phyloP scores from a whole-genome alignment of 768 basidiomycete species.

The Suillus brevipes region DNA sequence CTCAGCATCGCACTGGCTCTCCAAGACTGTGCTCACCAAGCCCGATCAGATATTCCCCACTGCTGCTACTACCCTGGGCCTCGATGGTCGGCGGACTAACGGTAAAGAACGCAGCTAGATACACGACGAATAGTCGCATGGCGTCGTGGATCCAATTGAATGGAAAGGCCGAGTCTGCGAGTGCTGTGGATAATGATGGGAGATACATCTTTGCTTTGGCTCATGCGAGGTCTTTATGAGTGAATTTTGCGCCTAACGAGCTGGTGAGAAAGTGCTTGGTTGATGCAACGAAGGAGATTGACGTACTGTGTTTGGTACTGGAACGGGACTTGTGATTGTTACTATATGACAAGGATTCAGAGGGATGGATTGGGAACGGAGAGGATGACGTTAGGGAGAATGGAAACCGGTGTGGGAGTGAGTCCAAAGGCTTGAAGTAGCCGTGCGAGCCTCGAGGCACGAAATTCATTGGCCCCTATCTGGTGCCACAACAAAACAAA shows the following conservation, averaged over 20 bases:
- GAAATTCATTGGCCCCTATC: neutral
- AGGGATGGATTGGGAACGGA: neutral
- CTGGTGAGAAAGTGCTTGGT: neutral
- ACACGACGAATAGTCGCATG: slow-evolving; percentile 43
- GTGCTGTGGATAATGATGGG: slow-evolving; percentile 20
- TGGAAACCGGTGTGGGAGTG: neutral
- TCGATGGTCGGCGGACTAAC: slow-evolving; percentile 29
- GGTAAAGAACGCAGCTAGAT: slow-evolving; percentile 45
- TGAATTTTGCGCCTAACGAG: neutral
- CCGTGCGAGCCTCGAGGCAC: neutral
- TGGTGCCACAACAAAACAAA: neutral
- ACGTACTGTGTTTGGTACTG: neutral
- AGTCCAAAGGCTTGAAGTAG: neutral
- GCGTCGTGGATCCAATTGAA: slow-evolving; percentile 33
- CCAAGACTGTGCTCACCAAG: slow-evolving; percentile 14
- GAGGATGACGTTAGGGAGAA: neutral
- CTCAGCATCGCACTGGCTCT: neutral
- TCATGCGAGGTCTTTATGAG: neutral
- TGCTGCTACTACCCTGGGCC: slow-evolving; percentile 2
- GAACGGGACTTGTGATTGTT: neutral
- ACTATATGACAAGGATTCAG: neutral
- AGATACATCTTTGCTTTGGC: slow-evolving; percentile 19
- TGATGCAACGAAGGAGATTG: neutral
- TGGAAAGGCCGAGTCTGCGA: slow-evolving; percentile 17
- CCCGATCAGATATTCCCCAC: slow-evolving; percentile 24